Percentiles rank a stretch among this genome's conserved stretches.
These are phyloP conservation scores for Epichloe sp. DNA, from an alignment of 2,329 filamentous ascomycete species.

Conservation along the genomic window DNA sequence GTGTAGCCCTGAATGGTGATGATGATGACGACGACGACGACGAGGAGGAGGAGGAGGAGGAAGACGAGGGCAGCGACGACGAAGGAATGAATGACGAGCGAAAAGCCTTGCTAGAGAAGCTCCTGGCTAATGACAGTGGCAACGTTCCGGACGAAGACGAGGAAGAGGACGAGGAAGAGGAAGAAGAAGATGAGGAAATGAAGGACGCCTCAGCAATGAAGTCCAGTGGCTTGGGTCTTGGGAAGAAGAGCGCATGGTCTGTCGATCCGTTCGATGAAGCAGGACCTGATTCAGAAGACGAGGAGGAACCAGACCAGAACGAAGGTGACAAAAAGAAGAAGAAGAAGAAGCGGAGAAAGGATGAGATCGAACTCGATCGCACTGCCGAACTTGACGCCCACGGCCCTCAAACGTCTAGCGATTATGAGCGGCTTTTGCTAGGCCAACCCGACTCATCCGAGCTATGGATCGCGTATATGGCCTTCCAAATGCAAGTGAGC, in stretches of 20 bases:
- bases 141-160: conserved; percentile 24
- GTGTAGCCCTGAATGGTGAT: conserved; percentile 30
- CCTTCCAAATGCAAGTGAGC: conserved; percentile 88
- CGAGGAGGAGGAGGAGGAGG: conserved; percentile 35
- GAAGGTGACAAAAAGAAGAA: conserved; percentile 25
- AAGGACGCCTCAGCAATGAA: conserved; percentile 26
- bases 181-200: conserved; percentile 26
- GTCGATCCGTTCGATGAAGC: conserved; percentile 53
- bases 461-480: conserved; percentile 96
- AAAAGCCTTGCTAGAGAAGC: conserved; percentile 22
- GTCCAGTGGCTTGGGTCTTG: conserved; percentile 26
- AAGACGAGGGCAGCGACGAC: conserved; percentile 27
- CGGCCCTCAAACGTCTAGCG: conserved; percentile 77
- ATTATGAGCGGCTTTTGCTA: conserved; percentile 87
- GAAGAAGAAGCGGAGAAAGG: conserved; percentile 58
- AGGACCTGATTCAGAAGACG: conserved; percentile 34
- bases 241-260: conserved; percentile 83
- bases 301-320: conserved; percentile 12
- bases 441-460: conserved; percentile 87
- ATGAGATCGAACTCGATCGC: conserved; percentile 70
- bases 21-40: conserved; percentile 23
- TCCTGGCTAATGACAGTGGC: conserved; percentile 33
- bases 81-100: conserved; percentile 29
- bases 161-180: conserved; percentile 24
- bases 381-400: conserved; percentile 85